Evolutionary conservation across 2,329 filamentous ascomycete species (phyloP).

Genomic region (Talaromyces sp.): DNA sequence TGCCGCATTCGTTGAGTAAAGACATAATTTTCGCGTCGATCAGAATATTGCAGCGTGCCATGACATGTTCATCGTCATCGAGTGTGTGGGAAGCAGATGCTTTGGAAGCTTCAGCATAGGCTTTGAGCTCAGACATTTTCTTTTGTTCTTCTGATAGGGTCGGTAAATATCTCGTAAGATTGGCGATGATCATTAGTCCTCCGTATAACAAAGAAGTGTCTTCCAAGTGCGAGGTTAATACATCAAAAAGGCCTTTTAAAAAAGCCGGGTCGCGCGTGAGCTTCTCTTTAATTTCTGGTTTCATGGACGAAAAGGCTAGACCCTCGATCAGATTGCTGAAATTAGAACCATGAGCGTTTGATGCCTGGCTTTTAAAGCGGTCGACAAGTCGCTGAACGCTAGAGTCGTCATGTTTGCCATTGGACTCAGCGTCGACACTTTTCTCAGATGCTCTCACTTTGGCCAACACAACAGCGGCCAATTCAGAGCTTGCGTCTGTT

Average conservation of each 20-base stretch:
- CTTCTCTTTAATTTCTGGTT: conserved; percentile 76
- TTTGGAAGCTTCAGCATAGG: conserved; percentile 83
- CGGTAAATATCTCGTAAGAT: conserved; percentile 76
- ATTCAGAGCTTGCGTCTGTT: conserved; percentile 45
- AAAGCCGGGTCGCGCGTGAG: conserved; percentile 64
- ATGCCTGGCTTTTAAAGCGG: conserved; percentile 47
- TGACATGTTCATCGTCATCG: conserved; percentile 70
- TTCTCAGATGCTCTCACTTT: conserved; percentile 47
- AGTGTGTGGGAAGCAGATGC: conserved; percentile 58
- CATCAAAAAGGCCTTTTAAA: conserved; percentile 59
- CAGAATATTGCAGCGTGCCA: conserved; percentile 67
- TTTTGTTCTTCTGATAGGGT: conserved; percentile 81
- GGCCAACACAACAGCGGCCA: conserved; percentile 68
- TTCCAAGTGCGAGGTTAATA: conserved; percentile 43
- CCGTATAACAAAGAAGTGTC: conserved; percentile 75
- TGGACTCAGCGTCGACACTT: conserved; percentile 22
- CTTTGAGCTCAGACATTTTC: conserved; percentile 84
- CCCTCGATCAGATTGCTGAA: conserved; percentile 81
- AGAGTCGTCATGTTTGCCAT: conserved; percentile 30
- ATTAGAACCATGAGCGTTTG: conserved; percentile 38
- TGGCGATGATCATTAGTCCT: conserved; percentile 75
- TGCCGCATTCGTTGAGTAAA: conserved; percentile 69
- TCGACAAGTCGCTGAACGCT: conserved; percentile 49
- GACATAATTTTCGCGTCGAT: conserved; percentile 74
- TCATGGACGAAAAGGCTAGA: conserved; percentile 83